Evolutionary conservation across 495 filamentous ascomycete species (phyloP).

Genomic region (Lophium mytilinum): DNA sequence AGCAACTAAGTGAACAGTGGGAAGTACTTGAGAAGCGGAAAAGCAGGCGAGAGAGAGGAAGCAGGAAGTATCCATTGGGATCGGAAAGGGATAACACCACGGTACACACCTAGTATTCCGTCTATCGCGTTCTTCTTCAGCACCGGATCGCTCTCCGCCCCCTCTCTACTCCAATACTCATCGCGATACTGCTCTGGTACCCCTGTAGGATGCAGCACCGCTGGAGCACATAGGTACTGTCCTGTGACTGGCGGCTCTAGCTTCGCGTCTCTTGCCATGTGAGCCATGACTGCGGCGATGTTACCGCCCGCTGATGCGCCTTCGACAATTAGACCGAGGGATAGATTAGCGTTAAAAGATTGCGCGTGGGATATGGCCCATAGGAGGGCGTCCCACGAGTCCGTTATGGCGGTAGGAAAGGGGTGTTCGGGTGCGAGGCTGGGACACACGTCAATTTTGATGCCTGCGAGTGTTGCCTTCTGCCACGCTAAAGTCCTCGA

Average conservation of each 20-base stretch:
- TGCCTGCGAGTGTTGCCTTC: neutral
- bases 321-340: constrained; percentile 20
- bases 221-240: constrained; percentile 21
- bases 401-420: constrained; percentile 18
- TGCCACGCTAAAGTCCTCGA: neutral
- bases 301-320: constrained; percentile 24
- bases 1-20: too few species aligned
- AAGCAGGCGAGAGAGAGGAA: too few species aligned
- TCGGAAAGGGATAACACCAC: too few species aligned
- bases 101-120: too few species aligned
- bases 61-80: too few species aligned
- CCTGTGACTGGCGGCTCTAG: constrained; percentile 21
- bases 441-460: neutral
- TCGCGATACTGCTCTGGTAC: constrained; percentile 3
- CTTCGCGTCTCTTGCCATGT: constrained; percentile 10
- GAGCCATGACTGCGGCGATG: constrained; percentile 19
- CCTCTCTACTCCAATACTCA: constrained; percentile 5
- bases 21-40: too few species aligned
- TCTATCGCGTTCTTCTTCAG: neutral
- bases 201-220: constrained; percentile 5
- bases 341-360: constrained; percentile 9
- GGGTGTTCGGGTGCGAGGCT: constrained; percentile 23
- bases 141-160: constrained; percentile 7
- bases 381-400: constrained; percentile 22
- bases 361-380: constrained; percentile 8